These are phyloP conservation scores for Microdochium paspali DNA, from an alignment of 2,329 filamentous ascomycete species.

Conservation along the genomic window DNA sequence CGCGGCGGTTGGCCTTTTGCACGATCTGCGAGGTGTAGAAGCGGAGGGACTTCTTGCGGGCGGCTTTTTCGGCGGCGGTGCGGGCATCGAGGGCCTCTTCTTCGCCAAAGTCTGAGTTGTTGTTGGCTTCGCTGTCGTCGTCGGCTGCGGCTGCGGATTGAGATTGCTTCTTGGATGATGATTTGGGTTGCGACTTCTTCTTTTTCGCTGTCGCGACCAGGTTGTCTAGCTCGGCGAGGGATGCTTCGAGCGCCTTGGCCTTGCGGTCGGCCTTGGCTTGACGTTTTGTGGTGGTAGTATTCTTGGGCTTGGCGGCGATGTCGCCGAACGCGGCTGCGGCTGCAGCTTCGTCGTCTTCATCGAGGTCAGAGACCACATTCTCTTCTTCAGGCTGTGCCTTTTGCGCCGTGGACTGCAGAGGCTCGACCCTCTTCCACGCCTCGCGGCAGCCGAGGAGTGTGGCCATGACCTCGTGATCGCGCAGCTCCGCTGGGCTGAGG, in stretches of 20 bases:
- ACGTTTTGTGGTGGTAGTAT: constrained; percentile 29
- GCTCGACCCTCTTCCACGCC: constrained; percentile 68
- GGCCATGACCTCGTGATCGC: constrained; percentile 87
- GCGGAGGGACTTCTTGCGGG: constrained; percentile 81
- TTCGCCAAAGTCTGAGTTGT: constrained; percentile 88
- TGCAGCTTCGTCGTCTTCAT: constrained; percentile 20
- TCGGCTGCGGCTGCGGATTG: constrained; percentile 12
- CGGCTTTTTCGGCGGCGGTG: constrained; percentile 77
- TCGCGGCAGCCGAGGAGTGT: constrained; percentile 70
- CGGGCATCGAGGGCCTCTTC: constrained; percentile 69
- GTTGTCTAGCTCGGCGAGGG: constrained; percentile 58
- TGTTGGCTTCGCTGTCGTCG: constrained; percentile 33
- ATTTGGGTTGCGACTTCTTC: constrained; percentile 37
- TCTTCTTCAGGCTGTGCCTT: constrained; percentile 14
- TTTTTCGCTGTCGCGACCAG: constrained; percentile 40
- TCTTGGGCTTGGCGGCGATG: constrained; percentile 9
- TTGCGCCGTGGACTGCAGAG: constrained; percentile 41
- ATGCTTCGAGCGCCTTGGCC: constrained; percentile 58
- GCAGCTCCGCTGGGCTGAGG: constrained; percentile 67
- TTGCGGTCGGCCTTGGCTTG: constrained; percentile 11
- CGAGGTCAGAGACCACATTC: constrained; percentile 17
- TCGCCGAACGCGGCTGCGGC: constrained; percentile 1
- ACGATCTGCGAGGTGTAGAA: constrained; percentile 98
- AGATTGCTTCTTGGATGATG: not conserved
- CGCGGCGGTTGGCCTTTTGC: constrained; percentile 84